phyloP scores from a whole-genome alignment of 1,139 yeast species.

The Sugiyamaella castrensis region DNA sequence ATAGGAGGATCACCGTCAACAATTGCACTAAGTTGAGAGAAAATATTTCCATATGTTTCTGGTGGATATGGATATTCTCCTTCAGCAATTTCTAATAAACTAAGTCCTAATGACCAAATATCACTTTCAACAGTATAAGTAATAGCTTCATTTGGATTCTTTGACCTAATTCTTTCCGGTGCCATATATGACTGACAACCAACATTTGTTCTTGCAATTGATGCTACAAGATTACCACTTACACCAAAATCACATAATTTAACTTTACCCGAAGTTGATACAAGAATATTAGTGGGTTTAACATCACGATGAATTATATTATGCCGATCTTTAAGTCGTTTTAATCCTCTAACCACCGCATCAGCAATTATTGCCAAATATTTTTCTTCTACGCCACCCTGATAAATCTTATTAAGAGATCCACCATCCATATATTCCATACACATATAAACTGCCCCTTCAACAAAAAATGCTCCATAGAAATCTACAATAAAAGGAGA shows the following conservation, averaged over 20 bases:
- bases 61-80: slow-evolving; percentile 96
- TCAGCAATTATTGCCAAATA: slow-evolving; percentile 79
- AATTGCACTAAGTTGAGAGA: slow-evolving; percentile 90
- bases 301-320: slow-evolving; percentile 96
- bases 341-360: slow-evolving; percentile 77
- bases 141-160: slow-evolving; percentile 50
- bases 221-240: slow-evolving; percentile 90
- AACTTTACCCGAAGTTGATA: slow-evolving; percentile 74
- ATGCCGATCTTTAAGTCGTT: slow-evolving; percentile 80
- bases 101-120: slow-evolving; percentile 91
- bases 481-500: slow-evolving; percentile 92
- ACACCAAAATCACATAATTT: slow-evolving; percentile 97
- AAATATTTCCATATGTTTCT: slow-evolving; percentile 84
- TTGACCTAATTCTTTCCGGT: slow-evolving; percentile 85
- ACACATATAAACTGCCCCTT: slow-evolving; percentile 98
- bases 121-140: slow-evolving; percentile 94
- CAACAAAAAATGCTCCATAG: slow-evolving; percentile 95
- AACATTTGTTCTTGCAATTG: slow-evolving; percentile 91
- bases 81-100: slow-evolving; percentile 82
- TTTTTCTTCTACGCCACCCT: slow-evolving; percentile 75
- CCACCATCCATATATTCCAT: slow-evolving; percentile 99
- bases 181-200: slow-evolving; percentile 99
- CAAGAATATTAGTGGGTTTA: slow-evolving; percentile 91
- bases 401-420: slow-evolving; percentile 80
- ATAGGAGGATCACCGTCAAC: slow-evolving; percentile 95